Conservation (phyloP, 2,329 filamentous ascomycete species). For the Botrytis cinerea region DNA sequence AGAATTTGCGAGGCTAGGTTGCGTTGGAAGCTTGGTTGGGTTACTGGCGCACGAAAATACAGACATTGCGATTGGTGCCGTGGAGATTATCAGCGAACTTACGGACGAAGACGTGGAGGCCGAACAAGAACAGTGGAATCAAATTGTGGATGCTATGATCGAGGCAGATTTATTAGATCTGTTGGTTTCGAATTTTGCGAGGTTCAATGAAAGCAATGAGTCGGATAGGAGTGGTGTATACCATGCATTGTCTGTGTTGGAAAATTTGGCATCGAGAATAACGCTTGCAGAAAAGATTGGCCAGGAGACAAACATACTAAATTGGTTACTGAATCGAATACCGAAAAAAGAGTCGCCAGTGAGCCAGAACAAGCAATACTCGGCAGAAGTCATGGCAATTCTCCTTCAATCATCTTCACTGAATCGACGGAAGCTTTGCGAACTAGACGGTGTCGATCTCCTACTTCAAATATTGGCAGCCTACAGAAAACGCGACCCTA, state of each 20-base stretch:
- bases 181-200: slow-evolving; percentile 73
- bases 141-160: slow-evolving; percentile 66
- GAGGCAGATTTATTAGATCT: slow-evolving; percentile 73
- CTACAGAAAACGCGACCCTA: slow-evolving; percentile 84
- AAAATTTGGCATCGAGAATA: slow-evolving; percentile 77
- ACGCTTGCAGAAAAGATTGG: slow-evolving; percentile 72
- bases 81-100: slow-evolving; percentile 87
- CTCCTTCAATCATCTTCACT: slow-evolving; percentile 72
- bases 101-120: slow-evolving; percentile 91
- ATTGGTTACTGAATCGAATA: slow-evolving; percentile 77
- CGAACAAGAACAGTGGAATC: slow-evolving; percentile 77
- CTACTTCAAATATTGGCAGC: slow-evolving; percentile 80
- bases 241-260: slow-evolving; percentile 77
- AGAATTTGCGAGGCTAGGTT: slow-evolving; percentile 76
- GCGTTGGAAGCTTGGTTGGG: slow-evolving; percentile 71
- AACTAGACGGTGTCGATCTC: slow-evolving; percentile 71
- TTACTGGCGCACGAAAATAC: slow-evolving; percentile 94
- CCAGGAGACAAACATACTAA: slow-evolving; percentile 64
- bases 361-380: slow-evolving; percentile 92
- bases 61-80: slow-evolving; percentile 88
- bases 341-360: slow-evolving; percentile 67
- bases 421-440: slow-evolving; percentile 64
- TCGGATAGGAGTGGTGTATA: slow-evolving; percentile 85
- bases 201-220: slow-evolving; percentile 74
- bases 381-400: slow-evolving; percentile 88